These are phyloP conservation scores for Mortierella sp. DNA, from an alignment of 371 early-diverging fungal genomes.

Conservation along the genomic window DNA sequence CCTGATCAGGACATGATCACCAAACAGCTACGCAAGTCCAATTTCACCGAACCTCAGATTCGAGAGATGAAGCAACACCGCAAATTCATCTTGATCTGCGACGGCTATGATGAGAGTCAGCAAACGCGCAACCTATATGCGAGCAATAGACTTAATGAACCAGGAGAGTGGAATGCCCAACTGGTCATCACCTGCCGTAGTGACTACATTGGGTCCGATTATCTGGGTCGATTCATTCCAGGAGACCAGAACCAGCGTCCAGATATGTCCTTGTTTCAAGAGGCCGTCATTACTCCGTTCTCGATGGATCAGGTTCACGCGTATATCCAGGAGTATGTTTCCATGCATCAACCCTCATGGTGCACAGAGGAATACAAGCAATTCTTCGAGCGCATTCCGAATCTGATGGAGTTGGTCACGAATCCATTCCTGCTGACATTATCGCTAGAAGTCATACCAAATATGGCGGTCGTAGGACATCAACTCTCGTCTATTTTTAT, in stretches of 20 bases:
- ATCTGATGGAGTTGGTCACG: neutral
- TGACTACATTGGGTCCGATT: conserved; percentile 6
- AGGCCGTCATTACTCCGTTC: conserved; percentile 5
- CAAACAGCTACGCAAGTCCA: neutral
- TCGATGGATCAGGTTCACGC: conserved; percentile 7
- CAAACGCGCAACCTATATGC: conserved; percentile 1
- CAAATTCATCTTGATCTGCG: neutral
- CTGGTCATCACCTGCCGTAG: conserved; percentile 13
- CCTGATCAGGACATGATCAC: neutral
- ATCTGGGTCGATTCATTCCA: conserved; percentile 8
- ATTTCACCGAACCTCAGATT: neutral
- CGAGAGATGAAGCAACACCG: neutral
- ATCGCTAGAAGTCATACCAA: conserved; percentile 1
- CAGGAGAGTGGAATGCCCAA: neutral
- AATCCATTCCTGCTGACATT: neutral
- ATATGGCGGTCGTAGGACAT: neutral
- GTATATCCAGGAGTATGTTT: conserved; percentile 1
- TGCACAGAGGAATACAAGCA: neutral
- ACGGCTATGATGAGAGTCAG: conserved; percentile 2
- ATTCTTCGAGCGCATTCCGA: neutral
- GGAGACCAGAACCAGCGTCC: neutral
- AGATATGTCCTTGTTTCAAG: neutral
- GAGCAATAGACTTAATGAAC: neutral
- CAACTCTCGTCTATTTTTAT: neutral
- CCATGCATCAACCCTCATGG: neutral